A percentile compares a stretch with the other conserved stretches of the same genome.
These are phyloP conservation scores for Suaeda aralocaspica DNA, from an alignment of 148 eudicot genomes.

Conservation along the genomic window DNA sequence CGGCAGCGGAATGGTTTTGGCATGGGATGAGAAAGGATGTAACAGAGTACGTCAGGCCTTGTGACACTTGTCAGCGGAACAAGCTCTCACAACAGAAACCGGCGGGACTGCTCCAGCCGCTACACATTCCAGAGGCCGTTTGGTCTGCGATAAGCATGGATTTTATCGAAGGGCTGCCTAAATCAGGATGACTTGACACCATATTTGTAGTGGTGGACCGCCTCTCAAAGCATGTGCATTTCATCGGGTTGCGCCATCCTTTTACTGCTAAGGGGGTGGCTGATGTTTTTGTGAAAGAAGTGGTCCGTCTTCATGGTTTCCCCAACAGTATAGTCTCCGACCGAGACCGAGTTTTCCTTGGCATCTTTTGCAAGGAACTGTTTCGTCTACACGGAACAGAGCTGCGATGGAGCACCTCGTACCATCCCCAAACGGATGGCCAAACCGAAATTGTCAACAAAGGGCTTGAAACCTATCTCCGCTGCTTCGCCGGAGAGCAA, in stretches of 20 bases:
- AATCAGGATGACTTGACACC: too few species aligned
- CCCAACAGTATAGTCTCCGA: background rate
- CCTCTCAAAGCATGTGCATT: too few species aligned
- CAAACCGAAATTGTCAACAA: background rate
- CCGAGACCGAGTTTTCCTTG: background rate
- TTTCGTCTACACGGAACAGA: too few species aligned
- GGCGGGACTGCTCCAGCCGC: background rate
- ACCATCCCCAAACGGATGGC: too few species aligned
- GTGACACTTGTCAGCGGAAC: background rate
- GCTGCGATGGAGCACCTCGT: too few species aligned
- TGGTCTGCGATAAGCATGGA: too few species aligned
- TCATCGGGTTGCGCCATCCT: too few species aligned
- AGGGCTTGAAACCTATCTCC: background rate
- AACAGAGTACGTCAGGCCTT: background rate
- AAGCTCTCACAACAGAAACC: background rate
- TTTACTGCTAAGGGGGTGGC: too few species aligned
- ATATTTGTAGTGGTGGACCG: too few species aligned
- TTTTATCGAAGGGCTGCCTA: too few species aligned
- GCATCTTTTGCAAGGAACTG: background rate
- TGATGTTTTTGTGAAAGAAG: background rate
- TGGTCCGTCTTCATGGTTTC: background rate
- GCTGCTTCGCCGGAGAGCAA: background rate
- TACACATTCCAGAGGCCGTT: too few species aligned
- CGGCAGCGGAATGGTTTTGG: background rate
- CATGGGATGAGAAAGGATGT: background rate